Percentiles rank a stretch among this genome's conserved stretches.
Conservation (phyloP, 164 flowering plant species). For the Kalanchoe fedtschenkoi region DNA sequence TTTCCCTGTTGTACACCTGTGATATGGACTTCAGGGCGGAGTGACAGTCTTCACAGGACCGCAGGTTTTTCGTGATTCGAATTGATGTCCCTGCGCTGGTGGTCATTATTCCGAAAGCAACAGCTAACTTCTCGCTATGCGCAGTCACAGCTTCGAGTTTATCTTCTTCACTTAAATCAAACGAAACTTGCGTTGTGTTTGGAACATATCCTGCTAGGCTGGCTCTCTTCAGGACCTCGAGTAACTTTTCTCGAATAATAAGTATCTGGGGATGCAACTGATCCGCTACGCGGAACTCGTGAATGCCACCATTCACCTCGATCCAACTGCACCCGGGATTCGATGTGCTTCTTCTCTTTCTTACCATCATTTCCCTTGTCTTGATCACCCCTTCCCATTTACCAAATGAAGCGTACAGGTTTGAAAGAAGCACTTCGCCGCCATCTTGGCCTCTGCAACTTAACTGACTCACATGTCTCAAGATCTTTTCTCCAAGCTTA, state of each 20-base stretch:
- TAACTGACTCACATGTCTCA: conserved; percentile 19
- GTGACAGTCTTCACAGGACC: conserved; percentile 52
- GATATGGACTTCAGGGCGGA: conserved; percentile 37
- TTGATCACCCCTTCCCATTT: conserved; percentile 27
- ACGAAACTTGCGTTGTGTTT: conserved; percentile 26
- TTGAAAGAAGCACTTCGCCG: conserved; percentile 37
- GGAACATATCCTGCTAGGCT: conserved; percentile 31
- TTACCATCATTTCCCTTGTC: conserved; percentile 21
- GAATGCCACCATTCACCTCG: conserved; percentile 24
- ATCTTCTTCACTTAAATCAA: conserved; percentile 44
- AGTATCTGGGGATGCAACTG: conserved; percentile 20
- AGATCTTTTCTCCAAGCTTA: conserved; percentile 23
- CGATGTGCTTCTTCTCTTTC: conserved; percentile 14
- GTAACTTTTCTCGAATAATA: conserved; percentile 27
- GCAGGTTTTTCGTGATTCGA: conserved; percentile 38
- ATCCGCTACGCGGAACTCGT: conserved; percentile 33
- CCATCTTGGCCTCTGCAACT: conserved; percentile 15
- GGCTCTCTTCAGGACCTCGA: conserved; percentile 13
- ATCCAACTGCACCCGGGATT: conserved; percentile 36
- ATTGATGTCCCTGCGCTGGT: conserved; percentile 28
- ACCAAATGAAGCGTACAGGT: conserved; percentile 38
- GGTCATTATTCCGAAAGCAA: conserved; percentile 44
- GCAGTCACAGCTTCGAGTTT: conserved; percentile 36
- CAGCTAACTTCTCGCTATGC: conserved; percentile 52
- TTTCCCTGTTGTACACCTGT: conserved; percentile 31